Base-by-base conservation (phyloP, 2,329 filamentous ascomycete species). In the Aspergillus sergii region DNA sequence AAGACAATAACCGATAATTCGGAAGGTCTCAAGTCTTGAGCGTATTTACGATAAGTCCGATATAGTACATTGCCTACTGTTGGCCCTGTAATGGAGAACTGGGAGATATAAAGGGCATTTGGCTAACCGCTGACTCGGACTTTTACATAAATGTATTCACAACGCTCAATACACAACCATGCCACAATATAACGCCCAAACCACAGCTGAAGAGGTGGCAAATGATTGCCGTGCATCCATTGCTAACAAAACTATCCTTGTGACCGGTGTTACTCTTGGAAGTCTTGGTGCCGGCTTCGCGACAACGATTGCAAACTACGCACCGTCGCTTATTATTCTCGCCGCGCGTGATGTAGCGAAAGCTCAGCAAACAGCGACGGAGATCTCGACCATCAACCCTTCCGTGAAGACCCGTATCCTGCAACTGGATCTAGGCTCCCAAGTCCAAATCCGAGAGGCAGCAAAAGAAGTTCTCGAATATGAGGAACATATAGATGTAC, bases 331-430 rank as follows among this genome's bases (percentile, higher is more conserved):
- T 19, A 65, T 82, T 26, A 79, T 82, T 58, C 73, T 82, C 16
- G 77, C 78, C 46, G 81, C 75, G 1, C 76, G 81, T 45, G 75
- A 74, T 60, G 57, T 61, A 26, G 45, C 62, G 14, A 81, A 79
- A 65, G 68, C 78, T 16, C 58, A 74, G 28, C 63, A 72, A 39
- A 75, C 75, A 10, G 73, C 71, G 30, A 59, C 64, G 4, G 65
- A 62, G 2, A 73, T 78, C 45, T 64, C 51, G 1, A n/a, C 41
- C 4, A 58, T 34, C 3, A 45, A 62, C 32, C 72, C 73, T 12
- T 36, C 60, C n/a, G 64, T 72, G 19, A 56, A 63, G 0, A 66
- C 72, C 23, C 69, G 71, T 30, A 64, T 70, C 5, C 60, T 79
- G 5, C 46, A 73, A 41, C 50, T 81, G 6, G 76, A 81, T 61